phyloP scores from a whole-genome alignment of 1,139 yeast species.

The Geotrichum candidum region DNA sequence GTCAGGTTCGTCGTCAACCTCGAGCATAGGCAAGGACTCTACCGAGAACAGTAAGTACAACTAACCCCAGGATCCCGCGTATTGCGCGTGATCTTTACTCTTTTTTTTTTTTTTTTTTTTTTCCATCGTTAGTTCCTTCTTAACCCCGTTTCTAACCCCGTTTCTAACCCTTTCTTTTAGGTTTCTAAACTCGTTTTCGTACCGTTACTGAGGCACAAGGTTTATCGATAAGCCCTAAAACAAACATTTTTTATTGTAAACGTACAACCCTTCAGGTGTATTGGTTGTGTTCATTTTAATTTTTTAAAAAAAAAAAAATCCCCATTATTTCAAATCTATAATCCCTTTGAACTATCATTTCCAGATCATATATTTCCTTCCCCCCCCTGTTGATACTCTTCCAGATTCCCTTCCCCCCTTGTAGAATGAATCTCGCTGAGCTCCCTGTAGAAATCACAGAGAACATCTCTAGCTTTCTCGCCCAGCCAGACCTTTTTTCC shows the following conservation, averaged over 20 bases:
- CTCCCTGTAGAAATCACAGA: conserved; percentile 9
- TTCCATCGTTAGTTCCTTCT: too few species aligned
- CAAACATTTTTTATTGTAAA: too few species aligned
- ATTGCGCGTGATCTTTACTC: not conserved
- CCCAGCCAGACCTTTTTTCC: conserved; percentile 3
- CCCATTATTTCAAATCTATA: too few species aligned
- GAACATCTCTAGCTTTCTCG: conserved; percentile 8
- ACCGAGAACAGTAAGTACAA: conserved; percentile 37
- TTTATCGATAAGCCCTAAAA: not conserved
- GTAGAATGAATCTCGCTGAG: conserved; percentile 5
- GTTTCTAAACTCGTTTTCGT: not conserved
- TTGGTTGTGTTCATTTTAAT: too few species aligned
- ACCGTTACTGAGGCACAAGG: not conserved
- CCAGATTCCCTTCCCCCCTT: not conserved
- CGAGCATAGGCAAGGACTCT: conserved; percentile 44
- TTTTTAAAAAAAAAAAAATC: too few species aligned
- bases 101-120: too few species aligned
- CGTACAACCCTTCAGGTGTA: not conserved
- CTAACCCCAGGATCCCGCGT: not conserved
- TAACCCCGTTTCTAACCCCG: not conserved
- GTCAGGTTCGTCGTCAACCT: conserved; percentile 44
- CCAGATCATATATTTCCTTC: not conserved
- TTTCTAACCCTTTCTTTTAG: not conserved
- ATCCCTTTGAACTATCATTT: too few species aligned
- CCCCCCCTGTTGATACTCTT: not conserved